A percentile compares a stretch with the other conserved stretches of the same genome.
These are phyloP conservation scores for Curvularia sp. DNA, from an alignment of 2,329 filamentous ascomycete genomes.

Conservation along the genomic window DNA sequence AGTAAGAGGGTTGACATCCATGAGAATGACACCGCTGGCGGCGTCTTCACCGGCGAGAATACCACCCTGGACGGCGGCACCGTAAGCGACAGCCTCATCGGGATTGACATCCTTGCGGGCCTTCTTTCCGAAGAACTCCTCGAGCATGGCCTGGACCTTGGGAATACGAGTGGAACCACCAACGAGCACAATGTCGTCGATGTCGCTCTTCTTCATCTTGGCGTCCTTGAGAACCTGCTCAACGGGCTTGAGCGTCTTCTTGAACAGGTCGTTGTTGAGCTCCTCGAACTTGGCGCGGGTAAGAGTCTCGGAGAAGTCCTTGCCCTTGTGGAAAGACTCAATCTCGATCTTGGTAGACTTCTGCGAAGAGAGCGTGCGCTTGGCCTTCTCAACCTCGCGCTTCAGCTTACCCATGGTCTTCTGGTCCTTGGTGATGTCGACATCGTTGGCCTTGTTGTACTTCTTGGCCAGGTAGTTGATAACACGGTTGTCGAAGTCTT, in stretches of 20 bases:
- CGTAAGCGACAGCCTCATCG: conserved; percentile 97
- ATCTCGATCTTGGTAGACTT: conserved; percentile 95
- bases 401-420: conserved; percentile 99
- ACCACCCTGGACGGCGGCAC: conserved; percentile 96
- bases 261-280: conserved; percentile 98
- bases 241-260: conserved; percentile 98
- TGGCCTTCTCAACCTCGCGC: conserved; percentile 99
- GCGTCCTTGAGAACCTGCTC: conserved; percentile 98
- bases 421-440: conserved; percentile 90
- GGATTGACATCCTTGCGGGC: conserved; percentile 99
- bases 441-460: conserved; percentile 98
- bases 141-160: conserved; percentile 92
- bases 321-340: conserved; percentile 93
- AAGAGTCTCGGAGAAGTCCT: conserved; percentile 97
- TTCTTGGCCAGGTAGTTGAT: conserved; percentile 96
- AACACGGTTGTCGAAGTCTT: conserved; percentile 98
- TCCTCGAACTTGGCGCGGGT: conserved; percentile 99
- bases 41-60: conserved; percentile 88
- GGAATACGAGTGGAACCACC: conserved; percentile 99
- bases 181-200: conserved; percentile 96
- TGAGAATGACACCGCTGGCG: conserved; percentile 82
- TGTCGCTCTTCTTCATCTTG: conserved; percentile 93
- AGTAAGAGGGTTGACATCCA: conserved; percentile 96
- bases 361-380: conserved; percentile 92
- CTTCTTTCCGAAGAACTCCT: conserved; percentile 98